Percentiles rank a stretch among this genome's conserved stretches.
phyloP scores from a whole-genome alignment of 2,329 filamentous ascomycete genomes.

The Alternaria ventricosa region DNA sequence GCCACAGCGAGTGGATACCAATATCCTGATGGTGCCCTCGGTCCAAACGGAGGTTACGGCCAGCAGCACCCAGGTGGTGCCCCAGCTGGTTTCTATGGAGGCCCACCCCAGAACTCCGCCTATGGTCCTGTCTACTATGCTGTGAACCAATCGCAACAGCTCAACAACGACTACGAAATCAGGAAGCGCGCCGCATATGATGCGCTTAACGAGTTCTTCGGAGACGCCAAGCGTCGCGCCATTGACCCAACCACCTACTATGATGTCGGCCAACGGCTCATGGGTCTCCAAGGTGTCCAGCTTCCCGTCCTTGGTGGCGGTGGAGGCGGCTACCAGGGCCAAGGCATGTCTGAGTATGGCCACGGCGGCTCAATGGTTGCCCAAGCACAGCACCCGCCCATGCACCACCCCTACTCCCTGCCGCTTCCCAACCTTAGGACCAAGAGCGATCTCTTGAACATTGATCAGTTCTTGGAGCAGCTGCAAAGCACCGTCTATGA shows the following conservation, averaged over 20 bases:
- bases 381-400: constrained; percentile 65
- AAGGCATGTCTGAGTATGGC: constrained; percentile 60
- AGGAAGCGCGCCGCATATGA: constrained; percentile 83
- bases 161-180: constrained; percentile 72
- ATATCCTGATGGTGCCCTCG: constrained; percentile 53
- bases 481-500: constrained; percentile 97
- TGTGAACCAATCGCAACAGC: constrained; percentile 69
- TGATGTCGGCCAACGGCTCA: constrained; percentile 86
- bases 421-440: constrained; percentile 90
- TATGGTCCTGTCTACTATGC: constrained; percentile 82
- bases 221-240: constrained; percentile 86
- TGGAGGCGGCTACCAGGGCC: constrained; percentile 33
- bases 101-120: constrained; percentile 60
- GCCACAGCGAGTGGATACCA: constrained; percentile 57
- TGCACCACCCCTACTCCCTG: constrained; percentile 83
- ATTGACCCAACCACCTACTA: constrained; percentile 90
- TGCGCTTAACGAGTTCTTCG: constrained; percentile 91
- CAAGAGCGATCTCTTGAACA: constrained; percentile 90
- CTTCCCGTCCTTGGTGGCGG: constrained; percentile 50
- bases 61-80: constrained; percentile 61
- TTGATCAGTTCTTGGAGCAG: constrained; percentile 93
- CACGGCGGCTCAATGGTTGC: constrained; percentile 59
- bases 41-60: constrained; percentile 45
- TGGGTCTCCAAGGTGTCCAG: constrained; percentile 76
- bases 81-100: constrained; percentile 59